Evolutionary conservation across 768 basidiomycete species (phyloP), one percentile per base, ranked within the genome.

Genomic region (Leucosporidium scottii): DNA sequence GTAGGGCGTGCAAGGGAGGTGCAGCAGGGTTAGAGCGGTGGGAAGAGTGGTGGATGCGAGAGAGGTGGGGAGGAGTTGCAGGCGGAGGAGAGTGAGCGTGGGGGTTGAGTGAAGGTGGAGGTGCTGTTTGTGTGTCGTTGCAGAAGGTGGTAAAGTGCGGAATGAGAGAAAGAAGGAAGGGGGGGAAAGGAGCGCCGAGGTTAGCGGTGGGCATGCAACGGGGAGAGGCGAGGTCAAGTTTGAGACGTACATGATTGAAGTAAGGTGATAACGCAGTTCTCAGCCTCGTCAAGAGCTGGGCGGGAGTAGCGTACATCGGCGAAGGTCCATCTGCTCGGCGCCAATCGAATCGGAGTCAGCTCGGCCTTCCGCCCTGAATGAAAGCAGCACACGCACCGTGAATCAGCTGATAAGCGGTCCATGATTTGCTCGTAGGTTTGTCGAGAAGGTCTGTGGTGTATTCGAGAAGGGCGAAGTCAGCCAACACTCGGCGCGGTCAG

Each of bases 1-100:
- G 59, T 15, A 66, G 47, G 65, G 65, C 23, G 65, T 66, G 8
- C 7, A 4, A n/a, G 65, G 59, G 65, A 66, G 39, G 65, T 55
- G 59, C 59, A 66, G 59, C 23, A 66, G 51, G 30, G 55, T 36
- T 31, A 61, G n/a, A 0, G 65, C 10, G 9, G 65, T 17, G 28
- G 59, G 59, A 10, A 54, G 30, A 0, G 62, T 3, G 53, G 44
- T 4, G 25, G 20, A 12, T 4, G 51, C 21, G 21, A 28, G 23
- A 1, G 34, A 34, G 47, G 59, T 23, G 20, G 64, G 65, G 23
- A 66, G 53, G 13, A 60, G 65, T 27, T 66, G 65, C 15, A 66
- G 39, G n/a, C 65, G 65, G 27, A 66, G 59, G 39, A 50, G 21
- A 17, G 59, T 60, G 53, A 56, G 44, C 1, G 50, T 12, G 5